Percentiles rank a stretch among this genome's conserved stretches.
phyloP scores from a whole-genome alignment of 139 green algal genomes.

The Gonium pectorale region DNA sequence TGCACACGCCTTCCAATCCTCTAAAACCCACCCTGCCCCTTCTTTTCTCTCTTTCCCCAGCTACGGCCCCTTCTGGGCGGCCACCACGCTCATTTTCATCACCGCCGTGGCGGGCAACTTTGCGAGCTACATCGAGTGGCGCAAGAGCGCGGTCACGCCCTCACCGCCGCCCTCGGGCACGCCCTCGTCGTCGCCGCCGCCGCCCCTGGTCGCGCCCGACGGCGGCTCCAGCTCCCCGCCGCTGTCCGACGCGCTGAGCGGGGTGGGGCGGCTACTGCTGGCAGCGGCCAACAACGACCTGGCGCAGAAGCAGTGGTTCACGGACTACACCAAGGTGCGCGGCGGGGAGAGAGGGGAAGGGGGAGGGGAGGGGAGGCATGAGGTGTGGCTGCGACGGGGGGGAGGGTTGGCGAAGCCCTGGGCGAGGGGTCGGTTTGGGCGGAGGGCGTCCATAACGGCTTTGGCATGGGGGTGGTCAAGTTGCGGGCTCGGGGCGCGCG shows the following conservation, averaged over 20 bases:
- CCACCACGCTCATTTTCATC: slow-evolving; percentile 89
- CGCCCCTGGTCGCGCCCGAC: too few relatives aligned
- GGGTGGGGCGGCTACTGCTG: slow-evolving; percentile 14
- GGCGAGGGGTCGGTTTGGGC: too few relatives aligned
- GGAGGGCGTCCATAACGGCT: too few relatives aligned
- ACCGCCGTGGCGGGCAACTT: slow-evolving; percentile 83
- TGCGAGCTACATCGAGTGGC: slow-evolving; percentile 74
- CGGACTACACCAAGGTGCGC: slow-evolving; percentile 64
- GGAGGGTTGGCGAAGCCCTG: too few relatives aligned
- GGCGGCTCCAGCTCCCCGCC: too few relatives aligned
- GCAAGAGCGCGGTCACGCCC: slow-evolving; percentile 51
- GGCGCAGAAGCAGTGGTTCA: slow-evolving; percentile 61
- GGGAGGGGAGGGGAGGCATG: background rate
- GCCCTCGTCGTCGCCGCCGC: background rate
- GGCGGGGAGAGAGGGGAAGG: background rate
- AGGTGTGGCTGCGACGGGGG: too few relatives aligned
- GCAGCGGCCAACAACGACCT: background rate
- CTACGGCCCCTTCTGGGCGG: slow-evolving; percentile 91
- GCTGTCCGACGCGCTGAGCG: too few relatives aligned
- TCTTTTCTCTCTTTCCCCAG: slow-evolving; percentile 46
- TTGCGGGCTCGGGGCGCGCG: too few relatives aligned
- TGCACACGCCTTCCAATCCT: too few relatives aligned
- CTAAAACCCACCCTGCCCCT: too few relatives aligned
- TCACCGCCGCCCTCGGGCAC: slow-evolving; percentile 40
- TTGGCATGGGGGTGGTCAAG: too few relatives aligned